Evolutionary conservation across 2,329 filamentous ascomycete genomes (phyloP).

Genomic region (Trichoderma cornu-damae): DNA sequence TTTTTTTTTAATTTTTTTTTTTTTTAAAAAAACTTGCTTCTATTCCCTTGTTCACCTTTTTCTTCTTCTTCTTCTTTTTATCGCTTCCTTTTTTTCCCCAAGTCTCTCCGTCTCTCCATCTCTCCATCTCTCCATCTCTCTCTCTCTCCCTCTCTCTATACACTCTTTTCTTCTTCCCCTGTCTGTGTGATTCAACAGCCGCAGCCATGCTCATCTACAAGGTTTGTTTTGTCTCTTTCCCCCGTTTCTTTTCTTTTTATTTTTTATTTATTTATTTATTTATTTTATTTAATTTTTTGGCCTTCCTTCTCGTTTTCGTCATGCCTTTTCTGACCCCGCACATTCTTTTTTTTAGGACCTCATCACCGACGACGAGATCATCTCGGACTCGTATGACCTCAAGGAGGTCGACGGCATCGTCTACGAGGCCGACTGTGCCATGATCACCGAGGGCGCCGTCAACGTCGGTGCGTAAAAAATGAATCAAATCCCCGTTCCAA

Average conservation of each 20-base stretch:
- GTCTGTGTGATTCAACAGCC: conserved; percentile 28
- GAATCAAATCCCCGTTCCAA: too few relatives aligned
- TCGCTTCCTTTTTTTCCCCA: not conserved
- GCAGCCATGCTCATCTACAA: conserved; percentile 70
- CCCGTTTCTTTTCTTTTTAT: conserved; percentile 3
- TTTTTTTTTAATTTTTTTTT: conserved; percentile 16
- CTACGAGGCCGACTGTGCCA: conserved; percentile 88
- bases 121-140: not conserved
- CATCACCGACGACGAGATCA: conserved; percentile 85
- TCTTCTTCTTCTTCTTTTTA: not conserved
- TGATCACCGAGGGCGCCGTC: conserved; percentile 75
- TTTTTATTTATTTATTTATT: too few relatives aligned
- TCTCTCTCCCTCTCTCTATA: conserved; percentile 17
- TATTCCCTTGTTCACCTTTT: not conserved
- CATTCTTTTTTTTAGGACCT: conserved; percentile 60
- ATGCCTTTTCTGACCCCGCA: conserved; percentile 30
- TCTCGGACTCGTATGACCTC: conserved; percentile 89
- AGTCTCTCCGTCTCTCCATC: not conserved
- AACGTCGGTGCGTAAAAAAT: conserved; percentile 57
- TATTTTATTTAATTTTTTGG: too few relatives aligned
- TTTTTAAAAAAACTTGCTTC: conserved; percentile 7
- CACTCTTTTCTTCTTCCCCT: conserved; percentile 9
- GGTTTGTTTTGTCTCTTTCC: conserved; percentile 40
- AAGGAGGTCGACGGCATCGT: conserved; percentile 73
- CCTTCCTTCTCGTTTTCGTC: too few relatives aligned